Percentiles rank a stretch among this genome's conserved stretches.
These are phyloP conservation scores for Colletotrichum gloeosporioides DNA, from an alignment of 2,329 filamentous ascomycete species.

Conservation along the genomic window DNA sequence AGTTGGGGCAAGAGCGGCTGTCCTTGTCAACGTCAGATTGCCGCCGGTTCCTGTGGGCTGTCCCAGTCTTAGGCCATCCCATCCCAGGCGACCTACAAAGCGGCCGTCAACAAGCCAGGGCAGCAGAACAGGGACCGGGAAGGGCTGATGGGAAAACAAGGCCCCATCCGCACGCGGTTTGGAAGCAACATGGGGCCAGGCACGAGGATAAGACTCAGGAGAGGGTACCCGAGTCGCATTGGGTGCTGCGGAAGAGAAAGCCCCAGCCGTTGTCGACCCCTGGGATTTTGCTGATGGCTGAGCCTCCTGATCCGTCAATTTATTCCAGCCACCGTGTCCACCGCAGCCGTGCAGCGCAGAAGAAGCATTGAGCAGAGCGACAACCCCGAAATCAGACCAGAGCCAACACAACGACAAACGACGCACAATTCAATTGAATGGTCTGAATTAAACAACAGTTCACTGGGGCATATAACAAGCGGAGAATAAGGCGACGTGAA, in stretches of 20 bases:
- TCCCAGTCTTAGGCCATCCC: slow-evolving; percentile 2
- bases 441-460: not conserved
- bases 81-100: not conserved
- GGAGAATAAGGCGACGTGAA: not conserved
- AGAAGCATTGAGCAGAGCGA: not conserved
- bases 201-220: slow-evolving; percentile 12
- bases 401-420: not conserved
- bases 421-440: not conserved
- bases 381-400: not conserved
- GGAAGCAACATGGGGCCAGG: slow-evolving; percentile 12
- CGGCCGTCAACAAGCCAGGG: not conserved
- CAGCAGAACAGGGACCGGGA: not conserved
- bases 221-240: slow-evolving; percentile 16
- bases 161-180: slow-evolving; percentile 20
- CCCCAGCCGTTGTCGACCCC: not conserved
- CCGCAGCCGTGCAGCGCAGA: slow-evolving; percentile 1
- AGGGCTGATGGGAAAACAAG: slow-evolving; percentile 3
- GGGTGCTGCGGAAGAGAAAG: not conserved
- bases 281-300: not conserved
- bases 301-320: slow-evolving; percentile 5
- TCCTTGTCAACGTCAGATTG: slow-evolving; percentile 20
- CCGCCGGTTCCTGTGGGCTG: slow-evolving; percentile 6
- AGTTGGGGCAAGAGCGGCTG: slow-evolving; percentile 2
- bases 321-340: slow-evolving; percentile 2
- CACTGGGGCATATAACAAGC: not conserved